A percentile compares a stretch with the other conserved stretches of the same genome.
phyloP scores from a whole-genome alignment of 2,329 filamentous ascomycete species.

The Beauveria caledonica region DNA sequence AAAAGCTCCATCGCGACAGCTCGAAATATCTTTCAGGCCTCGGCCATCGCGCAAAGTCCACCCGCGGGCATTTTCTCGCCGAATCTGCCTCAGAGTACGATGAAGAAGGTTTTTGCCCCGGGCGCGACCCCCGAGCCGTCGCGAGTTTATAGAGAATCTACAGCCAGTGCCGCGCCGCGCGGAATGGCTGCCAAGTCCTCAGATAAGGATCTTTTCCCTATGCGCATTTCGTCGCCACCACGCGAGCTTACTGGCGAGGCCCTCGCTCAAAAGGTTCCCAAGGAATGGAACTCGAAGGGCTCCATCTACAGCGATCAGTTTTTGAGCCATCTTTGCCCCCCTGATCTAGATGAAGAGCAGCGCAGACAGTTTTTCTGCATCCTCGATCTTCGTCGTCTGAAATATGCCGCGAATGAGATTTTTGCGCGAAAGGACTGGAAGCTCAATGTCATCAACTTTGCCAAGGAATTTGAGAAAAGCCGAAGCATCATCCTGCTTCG shows the following conservation, averaged over 20 bases:
- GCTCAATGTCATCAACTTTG: slow-evolving; percentile 53
- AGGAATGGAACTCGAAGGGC: slow-evolving; percentile 41
- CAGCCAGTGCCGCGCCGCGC: slow-evolving; percentile 38
- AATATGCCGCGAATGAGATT: slow-evolving; percentile 54
- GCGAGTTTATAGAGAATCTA: slow-evolving; percentile 35
- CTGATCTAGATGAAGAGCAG: slow-evolving; percentile 50
- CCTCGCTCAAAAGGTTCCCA: slow-evolving; percentile 44
- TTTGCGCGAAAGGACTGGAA: slow-evolving; percentile 55
- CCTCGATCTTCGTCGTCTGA: slow-evolving; percentile 52
- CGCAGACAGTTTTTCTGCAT: slow-evolving; percentile 56
- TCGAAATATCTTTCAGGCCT: slow-evolving; percentile 36
- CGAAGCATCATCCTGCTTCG: slow-evolving; percentile 52
- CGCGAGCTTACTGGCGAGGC: slow-evolving; percentile 47
- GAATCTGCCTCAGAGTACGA: slow-evolving; percentile 34
- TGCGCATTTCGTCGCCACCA: slow-evolving; percentile 52
- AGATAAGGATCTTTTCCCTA: slow-evolving; percentile 45
- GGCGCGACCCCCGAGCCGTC: slow-evolving; percentile 35
- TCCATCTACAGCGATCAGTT: slow-evolving; percentile 55
- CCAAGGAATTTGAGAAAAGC: slow-evolving; percentile 58
- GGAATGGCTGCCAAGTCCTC: slow-evolving; percentile 41
- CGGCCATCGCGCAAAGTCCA: slow-evolving; percentile 26
- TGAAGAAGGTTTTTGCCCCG: slow-evolving; percentile 41
- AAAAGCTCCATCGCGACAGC: slow-evolving; percentile 27
- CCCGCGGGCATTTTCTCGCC: slow-evolving; percentile 35
- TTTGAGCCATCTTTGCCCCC: slow-evolving; percentile 47